Percentiles rank a stretch among this genome's conserved stretches.
These are phyloP conservation scores for Coniochaeta prunicola DNA, from an alignment of 2,329 filamentous ascomycete genomes.

Conservation along the genomic window DNA sequence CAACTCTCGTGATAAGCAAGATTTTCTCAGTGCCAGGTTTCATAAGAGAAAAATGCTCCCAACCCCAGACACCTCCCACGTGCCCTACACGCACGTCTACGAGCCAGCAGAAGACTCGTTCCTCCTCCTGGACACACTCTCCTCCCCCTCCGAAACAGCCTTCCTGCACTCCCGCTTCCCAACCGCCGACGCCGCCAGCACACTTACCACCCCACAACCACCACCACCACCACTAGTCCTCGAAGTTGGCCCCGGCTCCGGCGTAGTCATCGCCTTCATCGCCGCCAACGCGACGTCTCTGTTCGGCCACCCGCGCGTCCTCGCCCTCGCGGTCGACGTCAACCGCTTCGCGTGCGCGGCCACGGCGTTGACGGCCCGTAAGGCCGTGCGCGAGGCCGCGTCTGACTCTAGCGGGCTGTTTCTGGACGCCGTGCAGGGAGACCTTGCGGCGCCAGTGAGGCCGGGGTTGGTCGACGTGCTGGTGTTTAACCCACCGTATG, in stretches of 20 bases:
- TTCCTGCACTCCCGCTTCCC: conserved; percentile 68
- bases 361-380: conserved; percentile 61
- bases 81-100: conserved; percentile 82
- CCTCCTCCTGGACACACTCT: conserved; percentile 85
- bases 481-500: conserved; percentile 96
- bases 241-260: conserved; percentile 86
- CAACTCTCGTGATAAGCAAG: too few relatives aligned
- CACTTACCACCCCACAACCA: too few relatives aligned
- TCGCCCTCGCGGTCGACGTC: conserved; percentile 75
- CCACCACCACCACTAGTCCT: conserved; percentile 59
- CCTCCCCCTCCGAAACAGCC: conserved; percentile 56
- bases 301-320: conserved; percentile 62
- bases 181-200: conserved; percentile 5
- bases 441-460: conserved; percentile 59
- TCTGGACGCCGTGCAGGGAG: conserved; percentile 60
- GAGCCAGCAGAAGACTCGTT: conserved; percentile 96
- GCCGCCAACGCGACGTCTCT: conserved; percentile 66
- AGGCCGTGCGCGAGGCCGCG: conserved; percentile 27
- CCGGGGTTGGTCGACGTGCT: conserved; percentile 66
- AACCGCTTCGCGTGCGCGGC: conserved; percentile 78
- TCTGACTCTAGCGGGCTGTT: conserved; percentile 38
- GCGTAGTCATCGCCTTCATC: conserved; percentile 85
- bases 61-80: conserved; percentile 88
- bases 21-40: too few relatives aligned
- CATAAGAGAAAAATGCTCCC: conserved; percentile 68